Evolutionary conservation across 805 yeast species (phyloP).

Genomic region (Metschnikowia baotianmanensis): DNA sequence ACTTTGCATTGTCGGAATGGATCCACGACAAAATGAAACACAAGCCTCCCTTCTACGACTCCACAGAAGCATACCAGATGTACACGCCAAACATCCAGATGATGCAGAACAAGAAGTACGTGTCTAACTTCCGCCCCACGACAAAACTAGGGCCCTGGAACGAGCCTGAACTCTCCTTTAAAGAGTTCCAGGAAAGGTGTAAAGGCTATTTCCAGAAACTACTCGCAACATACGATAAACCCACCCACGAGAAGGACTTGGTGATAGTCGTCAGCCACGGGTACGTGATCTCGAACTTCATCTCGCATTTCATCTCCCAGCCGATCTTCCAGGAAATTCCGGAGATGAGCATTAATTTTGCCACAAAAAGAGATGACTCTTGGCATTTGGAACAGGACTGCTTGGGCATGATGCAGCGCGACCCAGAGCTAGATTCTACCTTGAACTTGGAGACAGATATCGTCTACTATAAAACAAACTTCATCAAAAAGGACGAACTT

Average conservation of each 20-base stretch:
- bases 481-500: constrained; percentile 36
- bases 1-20: constrained; percentile 47
- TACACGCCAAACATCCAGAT: constrained; percentile 42
- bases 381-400: constrained; percentile 39
- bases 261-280: constrained; percentile 42
- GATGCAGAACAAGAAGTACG: constrained; percentile 30
- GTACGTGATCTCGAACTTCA: constrained; percentile 38
- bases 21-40: constrained; percentile 42
- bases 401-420: constrained; percentile 26
- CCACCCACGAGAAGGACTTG: constrained; percentile 29
- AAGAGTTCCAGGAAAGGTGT: constrained; percentile 39
- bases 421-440: constrained; percentile 26
- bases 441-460: constrained; percentile 42
- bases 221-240: constrained; percentile 42
- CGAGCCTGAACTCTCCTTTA: constrained; percentile 39
- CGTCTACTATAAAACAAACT: constrained; percentile 44
- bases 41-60: constrained; percentile 42
- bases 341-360: constrained; percentile 36
- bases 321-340: constrained; percentile 46
- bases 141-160: constrained; percentile 42
- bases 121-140: constrained; percentile 43
- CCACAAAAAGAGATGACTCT: constrained; percentile 21
- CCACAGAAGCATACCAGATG: constrained; percentile 46
- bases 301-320: constrained; percentile 40
- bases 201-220: constrained; percentile 40